These are phyloP conservation scores for Abrus precatorius DNA, from an alignment of 306 rosid genomes.

Conservation along the genomic window DNA sequence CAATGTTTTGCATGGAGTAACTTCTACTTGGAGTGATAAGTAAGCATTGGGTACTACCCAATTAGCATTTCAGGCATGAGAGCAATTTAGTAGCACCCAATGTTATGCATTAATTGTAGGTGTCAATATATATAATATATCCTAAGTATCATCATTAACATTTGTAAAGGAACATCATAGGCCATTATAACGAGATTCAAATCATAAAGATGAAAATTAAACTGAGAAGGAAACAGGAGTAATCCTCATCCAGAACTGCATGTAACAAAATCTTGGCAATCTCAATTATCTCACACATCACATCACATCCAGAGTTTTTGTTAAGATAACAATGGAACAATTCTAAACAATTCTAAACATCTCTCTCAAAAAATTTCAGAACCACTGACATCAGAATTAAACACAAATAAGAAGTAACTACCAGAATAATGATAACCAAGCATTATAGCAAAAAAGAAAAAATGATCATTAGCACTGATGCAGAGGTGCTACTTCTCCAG, in stretches of 20 bases:
- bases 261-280: not conserved
- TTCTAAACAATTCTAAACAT: not conserved
- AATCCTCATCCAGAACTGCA: not conserved
- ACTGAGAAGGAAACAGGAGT: conserved; percentile 19
- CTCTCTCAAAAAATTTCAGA: not conserved
- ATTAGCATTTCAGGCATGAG: no score
- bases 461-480: not conserved
- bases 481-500: not conserved
- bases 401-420: not conserved
- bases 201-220: not conserved
- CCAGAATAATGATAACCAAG: not conserved
- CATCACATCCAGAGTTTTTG: not conserved
- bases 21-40: no score
- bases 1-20: no score
- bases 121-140: not conserved
- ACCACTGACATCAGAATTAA: not conserved
- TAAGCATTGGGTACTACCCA: no score
- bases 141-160: not conserved
- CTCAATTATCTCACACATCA: not conserved
- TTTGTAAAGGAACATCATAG: not conserved
- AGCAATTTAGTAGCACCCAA: no score
- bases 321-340: no score
- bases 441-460: not conserved
- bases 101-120: no score
- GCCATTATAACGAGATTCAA: not conserved